A percentile compares a stretch with the other conserved stretches of the same genome.
Evolutionary conservation across 345 rosid genomes (phyloP).

Genomic region (Alliaria petiolata): DNA sequence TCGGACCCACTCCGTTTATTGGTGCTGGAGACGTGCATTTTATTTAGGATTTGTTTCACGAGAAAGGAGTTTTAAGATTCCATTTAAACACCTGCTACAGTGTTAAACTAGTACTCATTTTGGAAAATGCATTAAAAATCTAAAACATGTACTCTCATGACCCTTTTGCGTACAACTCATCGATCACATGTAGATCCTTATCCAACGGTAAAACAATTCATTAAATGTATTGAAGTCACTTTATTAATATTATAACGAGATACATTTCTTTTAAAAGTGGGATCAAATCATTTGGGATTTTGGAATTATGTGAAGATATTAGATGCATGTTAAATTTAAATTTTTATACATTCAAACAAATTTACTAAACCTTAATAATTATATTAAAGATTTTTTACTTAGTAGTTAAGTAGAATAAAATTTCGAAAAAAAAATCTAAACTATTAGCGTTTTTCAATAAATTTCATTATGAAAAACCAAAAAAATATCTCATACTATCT

Average conservation of each 20-base stretch:
- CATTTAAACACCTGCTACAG: not conserved
- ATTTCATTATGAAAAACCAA: not conserved
- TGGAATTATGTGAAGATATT: not conserved
- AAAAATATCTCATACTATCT: not conserved
- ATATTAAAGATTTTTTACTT: not conserved
- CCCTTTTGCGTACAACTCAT: not conserved
- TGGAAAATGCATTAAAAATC: not conserved
- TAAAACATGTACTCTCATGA: not conserved
- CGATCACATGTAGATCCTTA: conserved; percentile 20
- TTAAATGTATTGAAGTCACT: not conserved
- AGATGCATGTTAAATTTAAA: not conserved
- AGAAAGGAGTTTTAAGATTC: not conserved
- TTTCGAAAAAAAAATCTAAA: too few species aligned
- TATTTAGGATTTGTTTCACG: not conserved
- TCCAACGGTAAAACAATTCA: not conserved
- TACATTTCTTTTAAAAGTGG: not conserved
- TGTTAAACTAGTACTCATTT: not conserved
- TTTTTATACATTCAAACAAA: not conserved
- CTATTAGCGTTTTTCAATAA: not conserved
- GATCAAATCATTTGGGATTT: not conserved
- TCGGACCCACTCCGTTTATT: not conserved
- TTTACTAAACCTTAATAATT: not conserved
- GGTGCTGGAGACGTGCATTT: not conserved
- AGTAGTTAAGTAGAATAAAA: not conserved
- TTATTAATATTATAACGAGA: not conserved